These are phyloP conservation scores for Brassica cretica DNA, from an alignment of 345 rosid species.

Conservation along the genomic window DNA sequence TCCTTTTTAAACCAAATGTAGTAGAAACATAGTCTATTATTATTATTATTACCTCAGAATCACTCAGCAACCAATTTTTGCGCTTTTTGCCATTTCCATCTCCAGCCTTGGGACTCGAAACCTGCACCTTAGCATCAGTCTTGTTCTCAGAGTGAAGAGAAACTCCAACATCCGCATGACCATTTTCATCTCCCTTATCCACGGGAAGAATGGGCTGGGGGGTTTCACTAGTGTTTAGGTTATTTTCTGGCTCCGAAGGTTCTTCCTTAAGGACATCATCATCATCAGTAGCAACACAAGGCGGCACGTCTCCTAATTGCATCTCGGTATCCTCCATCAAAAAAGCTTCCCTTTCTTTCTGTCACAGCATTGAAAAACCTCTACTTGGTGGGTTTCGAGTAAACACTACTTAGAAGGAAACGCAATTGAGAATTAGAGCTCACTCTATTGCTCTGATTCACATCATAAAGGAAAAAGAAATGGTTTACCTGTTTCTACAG, in stretches of 20 bases:
- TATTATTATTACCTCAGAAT: conserved; percentile 50
- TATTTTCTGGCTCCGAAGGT: conserved; percentile 11
- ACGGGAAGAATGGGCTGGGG: not conserved
- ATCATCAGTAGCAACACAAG: not conserved
- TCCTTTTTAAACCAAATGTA: not conserved
- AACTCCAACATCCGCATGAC: not conserved
- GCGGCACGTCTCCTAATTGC: conserved; percentile 40
- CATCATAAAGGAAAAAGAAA: no score
- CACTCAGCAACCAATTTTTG: conserved; percentile 58
- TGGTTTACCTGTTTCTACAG: conserved; percentile 17
- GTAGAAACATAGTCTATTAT: not conserved
- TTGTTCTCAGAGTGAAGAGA: conserved; percentile 32
- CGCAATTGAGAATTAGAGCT: no score
- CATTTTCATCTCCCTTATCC: conserved; percentile 7
- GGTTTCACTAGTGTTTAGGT: conserved; percentile 31
- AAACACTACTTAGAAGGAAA: no score
- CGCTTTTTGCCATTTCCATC: conserved; percentile 42
- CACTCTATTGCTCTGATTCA: not conserved
- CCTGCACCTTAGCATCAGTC: conserved; percentile 30
- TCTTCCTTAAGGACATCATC: conserved; percentile 37
- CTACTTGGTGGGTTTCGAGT: not conserved
- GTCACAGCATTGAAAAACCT: not conserved
- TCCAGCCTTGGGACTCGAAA: conserved; percentile 34
- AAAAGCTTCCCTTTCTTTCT: conserved; percentile 19
- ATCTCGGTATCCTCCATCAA: conserved; percentile 58